phyloP scores from a whole-genome alignment of 768 basidiomycete species.

The Trametes cingulata region DNA sequence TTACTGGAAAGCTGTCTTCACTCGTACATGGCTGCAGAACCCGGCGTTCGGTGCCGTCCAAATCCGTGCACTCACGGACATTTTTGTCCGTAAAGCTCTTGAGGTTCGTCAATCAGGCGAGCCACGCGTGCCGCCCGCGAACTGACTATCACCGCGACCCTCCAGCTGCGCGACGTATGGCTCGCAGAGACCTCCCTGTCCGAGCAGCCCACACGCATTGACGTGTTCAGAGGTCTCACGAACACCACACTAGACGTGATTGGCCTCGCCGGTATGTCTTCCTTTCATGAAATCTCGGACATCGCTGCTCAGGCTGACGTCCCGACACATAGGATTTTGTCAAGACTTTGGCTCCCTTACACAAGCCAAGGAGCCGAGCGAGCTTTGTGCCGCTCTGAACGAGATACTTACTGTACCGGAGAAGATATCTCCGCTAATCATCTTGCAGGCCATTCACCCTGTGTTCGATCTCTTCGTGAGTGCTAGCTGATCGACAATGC shows the following conservation, averaged over 20 bases:
- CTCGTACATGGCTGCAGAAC: constrained; percentile 40
- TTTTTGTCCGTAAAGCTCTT: constrained; percentile 56
- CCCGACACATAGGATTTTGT: constrained; percentile 38
- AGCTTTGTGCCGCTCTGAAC: constrained; percentile 34
- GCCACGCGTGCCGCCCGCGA: too few species aligned
- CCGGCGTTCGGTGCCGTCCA: constrained; percentile 65
- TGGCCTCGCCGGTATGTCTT: constrained; percentile 38
- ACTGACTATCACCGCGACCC: too few species aligned
- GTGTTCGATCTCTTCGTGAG: constrained; percentile 27
- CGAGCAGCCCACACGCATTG: constrained; percentile 24
- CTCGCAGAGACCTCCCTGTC: constrained; percentile 31
- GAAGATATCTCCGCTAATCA: constrained; percentile 6
- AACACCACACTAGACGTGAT: constrained; percentile 43
- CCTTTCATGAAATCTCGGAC: too few species aligned
- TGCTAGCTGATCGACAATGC: too few species aligned
- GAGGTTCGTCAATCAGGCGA: constrained; percentile 36
- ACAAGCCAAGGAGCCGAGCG: constrained; percentile 28
- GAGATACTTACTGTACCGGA: constrained; percentile 25
- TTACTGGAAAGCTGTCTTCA: neutral
- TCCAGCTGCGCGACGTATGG: constrained; percentile 27
- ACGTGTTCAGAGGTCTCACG: constrained; percentile 36
- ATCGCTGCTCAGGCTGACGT: neutral
- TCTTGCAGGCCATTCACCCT: constrained; percentile 18
- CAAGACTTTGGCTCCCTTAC: constrained; percentile 37
- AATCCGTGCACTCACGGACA: constrained; percentile 55